Base-by-base conservation (phyloP, 805 yeast genomes). In the Suhomyces prunicola region DNA sequence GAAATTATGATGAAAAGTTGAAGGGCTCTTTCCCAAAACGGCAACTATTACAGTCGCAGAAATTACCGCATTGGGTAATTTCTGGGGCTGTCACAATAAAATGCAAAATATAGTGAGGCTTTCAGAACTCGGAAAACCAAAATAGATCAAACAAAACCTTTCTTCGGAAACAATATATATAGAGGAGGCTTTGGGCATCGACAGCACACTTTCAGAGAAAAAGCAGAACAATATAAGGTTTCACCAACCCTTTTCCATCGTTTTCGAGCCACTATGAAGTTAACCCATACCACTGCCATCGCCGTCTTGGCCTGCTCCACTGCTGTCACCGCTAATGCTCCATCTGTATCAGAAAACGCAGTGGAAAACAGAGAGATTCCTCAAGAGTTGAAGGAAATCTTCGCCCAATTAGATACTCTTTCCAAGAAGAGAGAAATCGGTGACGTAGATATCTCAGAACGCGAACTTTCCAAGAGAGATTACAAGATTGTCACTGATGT, bases 401-500 rank as follows among this genome's bases (percentile, higher is more conserved):
- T 73, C 23, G 57, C 57, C 6, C 59, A 62, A 15, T 59, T 71
- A 40, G 59, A 65, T 15, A 48, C 53, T 46, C 60, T 60, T 57
- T 64, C 61, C 40, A 72, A 71, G 60, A 64, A 78, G 58, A 71
- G 67, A 42, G 66, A 55, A 13, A 33, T 62, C n/a, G 47, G 47
- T 1, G 41, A 31, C 13, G 4, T 39, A 3, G 42, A 39, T 6
- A 17, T 39, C 6, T 24, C 24, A 19, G 42, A 39, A 19, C 24
- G 9, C 42, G 70, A 63, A 36, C 59, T 74, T 33, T 50, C 61
- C 45, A 69, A 69, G 49, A 64, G 78, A 64, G 78, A 74, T 49
- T 71, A 71, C 54, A 60, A 64, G 41, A 68, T 74, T 52, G 78
- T 74, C 31, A 74, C 79, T 47, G 62, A 69, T 45, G 72, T 74